Conservation (phyloP, 371 early-diverging fungal species). For the Lichtheimia ramosa region DNA sequence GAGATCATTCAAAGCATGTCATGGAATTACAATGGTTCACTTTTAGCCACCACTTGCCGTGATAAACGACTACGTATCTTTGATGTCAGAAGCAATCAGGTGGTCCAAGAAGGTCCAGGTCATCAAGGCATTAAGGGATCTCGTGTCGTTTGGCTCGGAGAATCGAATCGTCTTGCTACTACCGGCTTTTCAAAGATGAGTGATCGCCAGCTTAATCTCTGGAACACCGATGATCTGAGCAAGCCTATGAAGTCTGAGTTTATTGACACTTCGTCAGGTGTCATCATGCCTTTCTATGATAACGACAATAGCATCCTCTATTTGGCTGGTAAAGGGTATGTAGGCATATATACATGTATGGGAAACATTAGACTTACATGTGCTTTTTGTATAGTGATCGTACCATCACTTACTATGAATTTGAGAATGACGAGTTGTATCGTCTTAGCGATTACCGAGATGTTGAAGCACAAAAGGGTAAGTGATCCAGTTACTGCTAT, state of each 20-base stretch:
- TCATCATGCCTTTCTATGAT: conserved; percentile 96
- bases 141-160: conserved; percentile 91
- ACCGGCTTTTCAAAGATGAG: conserved; percentile 94
- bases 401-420: conserved; percentile 97
- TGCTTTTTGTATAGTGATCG: conserved; percentile 76
- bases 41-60: conserved; percentile 91
- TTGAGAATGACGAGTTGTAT: conserved; percentile 81
- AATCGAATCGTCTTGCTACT: conserved; percentile 77
- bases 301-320: conserved; percentile 86
- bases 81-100: conserved; percentile 85
- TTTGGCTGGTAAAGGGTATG: conserved; percentile 90
- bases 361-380: background rate
- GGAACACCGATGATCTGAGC: conserved; percentile 77
- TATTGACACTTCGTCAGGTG: conserved; percentile 93
- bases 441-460: conserved; percentile 87
- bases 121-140: conserved; percentile 97
- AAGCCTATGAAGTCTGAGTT: conserved; percentile 79
- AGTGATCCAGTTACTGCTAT: background rate
- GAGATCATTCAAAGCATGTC: conserved; percentile 91
- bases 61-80: conserved; percentile 95
- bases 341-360: background rate
- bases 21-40: conserved; percentile 88
- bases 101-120: conserved; percentile 81
- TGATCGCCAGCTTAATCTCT: conserved; percentile 90
- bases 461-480: conserved; percentile 87